Evolutionary conservation across 768 basidiomycete genomes (phyloP).

Genomic region (Auricularia sp.): DNA sequence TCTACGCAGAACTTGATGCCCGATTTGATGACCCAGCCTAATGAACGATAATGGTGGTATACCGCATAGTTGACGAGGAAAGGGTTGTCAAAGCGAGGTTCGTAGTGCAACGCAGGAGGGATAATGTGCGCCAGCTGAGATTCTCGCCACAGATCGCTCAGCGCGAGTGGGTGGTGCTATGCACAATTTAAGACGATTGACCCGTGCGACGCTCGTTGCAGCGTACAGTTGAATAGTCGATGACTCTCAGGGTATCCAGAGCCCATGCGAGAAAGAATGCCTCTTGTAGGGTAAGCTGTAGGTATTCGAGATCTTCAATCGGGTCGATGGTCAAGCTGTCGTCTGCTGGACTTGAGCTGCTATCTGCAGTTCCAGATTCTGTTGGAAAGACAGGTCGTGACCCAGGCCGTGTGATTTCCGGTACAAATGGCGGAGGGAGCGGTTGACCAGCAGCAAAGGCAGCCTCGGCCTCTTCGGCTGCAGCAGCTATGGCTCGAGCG

Average conservation of each 20-base stretch:
- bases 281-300: slow-evolving; percentile 82
- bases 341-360: slow-evolving; percentile 10
- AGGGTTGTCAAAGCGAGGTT: slow-evolving; percentile 70
- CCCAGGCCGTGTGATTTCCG: slow-evolving; percentile 5
- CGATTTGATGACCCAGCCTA: slow-evolving; percentile 93
- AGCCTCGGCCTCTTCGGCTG: slow-evolving; percentile 68
- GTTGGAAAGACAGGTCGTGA: background rate
- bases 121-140: slow-evolving; percentile 50
- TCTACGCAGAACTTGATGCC: slow-evolving; percentile 98
- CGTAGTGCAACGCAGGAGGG: slow-evolving; percentile 20
- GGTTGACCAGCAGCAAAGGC: slow-evolving; percentile 58
- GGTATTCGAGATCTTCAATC: slow-evolving; percentile 72
- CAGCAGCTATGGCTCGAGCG: slow-evolving; percentile 75
- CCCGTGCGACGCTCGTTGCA: background rate
- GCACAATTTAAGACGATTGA: background rate
- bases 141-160: slow-evolving; percentile 50
- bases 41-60: slow-evolving; percentile 90
- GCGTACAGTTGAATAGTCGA: slow-evolving; percentile 55
- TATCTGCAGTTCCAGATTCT: background rate
- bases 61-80: slow-evolving; percentile 83
- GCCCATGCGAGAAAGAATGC: slow-evolving; percentile 84
- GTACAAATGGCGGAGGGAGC: slow-evolving; percentile 9
- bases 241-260: slow-evolving; percentile 67
- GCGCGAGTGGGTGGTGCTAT: slow-evolving; percentile 44
- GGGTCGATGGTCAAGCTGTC: slow-evolving; percentile 43